Percentiles rank a stretch among this genome's conserved stretches.
Conservation (phyloP, 1,284 basidiomycete species). For the Papiliotrema laurentii region DNA sequence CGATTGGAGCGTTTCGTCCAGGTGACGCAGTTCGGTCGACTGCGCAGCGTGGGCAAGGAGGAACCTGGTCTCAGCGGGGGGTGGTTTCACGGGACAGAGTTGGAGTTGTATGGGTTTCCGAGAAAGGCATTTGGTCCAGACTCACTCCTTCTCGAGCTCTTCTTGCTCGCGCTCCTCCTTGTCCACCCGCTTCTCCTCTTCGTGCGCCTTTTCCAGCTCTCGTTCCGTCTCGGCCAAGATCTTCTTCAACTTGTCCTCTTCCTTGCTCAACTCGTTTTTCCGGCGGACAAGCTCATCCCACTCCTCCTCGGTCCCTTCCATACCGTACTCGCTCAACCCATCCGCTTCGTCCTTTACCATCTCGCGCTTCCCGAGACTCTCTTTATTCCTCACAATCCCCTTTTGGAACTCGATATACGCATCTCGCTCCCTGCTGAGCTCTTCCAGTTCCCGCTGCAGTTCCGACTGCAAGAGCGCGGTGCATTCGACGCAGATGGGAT, state of each 20-base stretch:
- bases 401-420: slow-evolving; percentile 89
- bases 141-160: slow-evolving; percentile 62
- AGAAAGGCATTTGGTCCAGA: background rate
- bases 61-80: slow-evolving; percentile 20
- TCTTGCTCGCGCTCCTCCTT: slow-evolving; percentile 68
- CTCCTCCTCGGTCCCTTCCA: slow-evolving; percentile 35
- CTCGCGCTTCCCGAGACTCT: slow-evolving; percentile 30
- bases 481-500: slow-evolving; percentile 93
- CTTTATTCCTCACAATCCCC: slow-evolving; percentile 56
- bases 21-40: slow-evolving; percentile 18
- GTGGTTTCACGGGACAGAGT: background rate
- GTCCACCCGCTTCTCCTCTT: slow-evolving; percentile 67
- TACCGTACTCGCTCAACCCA: slow-evolving; percentile 29
- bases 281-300: slow-evolving; percentile 58
- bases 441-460: slow-evolving; percentile 78
- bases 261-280: slow-evolving; percentile 57
- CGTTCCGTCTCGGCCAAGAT: slow-evolving; percentile 55
- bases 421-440: slow-evolving; percentile 85
- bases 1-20: slow-evolving; percentile 18
- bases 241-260: slow-evolving; percentile 55
- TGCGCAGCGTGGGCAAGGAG: slow-evolving; percentile 25
- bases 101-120: background rate
- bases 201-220: slow-evolving; percentile 67
- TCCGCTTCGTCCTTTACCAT: slow-evolving; percentile 50
- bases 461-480: slow-evolving; percentile 73